Conservation (phyloP, 192 early-diverging fungal species). For the Coemansia sp. region DNA sequence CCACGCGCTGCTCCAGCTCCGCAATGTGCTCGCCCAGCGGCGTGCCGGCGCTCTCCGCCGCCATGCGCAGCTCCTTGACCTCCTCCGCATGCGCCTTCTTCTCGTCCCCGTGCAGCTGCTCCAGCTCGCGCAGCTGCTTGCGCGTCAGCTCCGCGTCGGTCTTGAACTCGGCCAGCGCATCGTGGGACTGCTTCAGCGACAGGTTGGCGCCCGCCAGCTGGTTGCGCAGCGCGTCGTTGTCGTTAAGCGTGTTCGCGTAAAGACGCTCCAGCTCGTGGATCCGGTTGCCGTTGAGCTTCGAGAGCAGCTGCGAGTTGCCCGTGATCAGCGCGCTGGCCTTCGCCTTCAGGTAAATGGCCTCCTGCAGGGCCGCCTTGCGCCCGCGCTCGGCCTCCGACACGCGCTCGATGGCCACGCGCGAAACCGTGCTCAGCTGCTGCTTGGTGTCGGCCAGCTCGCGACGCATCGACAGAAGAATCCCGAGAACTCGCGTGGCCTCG, state of each 20-base stretch:
- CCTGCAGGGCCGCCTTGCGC: constrained; percentile 53
- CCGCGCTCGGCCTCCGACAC: constrained; percentile 55
- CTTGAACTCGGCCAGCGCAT: constrained; percentile 35
- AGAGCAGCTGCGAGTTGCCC: constrained; percentile 31
- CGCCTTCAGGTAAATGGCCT: constrained; percentile 57
- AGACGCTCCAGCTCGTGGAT: constrained; percentile 53
- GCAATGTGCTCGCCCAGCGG: not conserved
- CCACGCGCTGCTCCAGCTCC: constrained; percentile 16
- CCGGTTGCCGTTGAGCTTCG: constrained; percentile 40
- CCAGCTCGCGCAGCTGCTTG: constrained; percentile 38
- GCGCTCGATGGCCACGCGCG: constrained; percentile 50
- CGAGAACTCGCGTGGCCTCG: constrained; percentile 28
- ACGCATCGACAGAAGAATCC: constrained; percentile 41
- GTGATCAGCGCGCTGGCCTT: constrained; percentile 48
- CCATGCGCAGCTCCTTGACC: constrained; percentile 1
- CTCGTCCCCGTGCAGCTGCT: constrained; percentile 28
- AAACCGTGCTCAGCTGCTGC: constrained; percentile 49
- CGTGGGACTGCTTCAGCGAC: constrained; percentile 48
- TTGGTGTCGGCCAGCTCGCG: constrained; percentile 53
- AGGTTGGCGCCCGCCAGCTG: constrained; percentile 48
- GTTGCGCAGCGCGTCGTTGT: constrained; percentile 51
- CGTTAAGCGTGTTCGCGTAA: constrained; percentile 53
- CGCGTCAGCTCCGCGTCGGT: constrained; percentile 42
- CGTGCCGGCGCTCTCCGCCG: constrained; percentile 8
- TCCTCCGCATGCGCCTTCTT: constrained; percentile 18